These are phyloP conservation scores for Microbotryum silenes-acaulis DNA, from an alignment of 1,284 basidiomycete species.

Conservation along the genomic window DNA sequence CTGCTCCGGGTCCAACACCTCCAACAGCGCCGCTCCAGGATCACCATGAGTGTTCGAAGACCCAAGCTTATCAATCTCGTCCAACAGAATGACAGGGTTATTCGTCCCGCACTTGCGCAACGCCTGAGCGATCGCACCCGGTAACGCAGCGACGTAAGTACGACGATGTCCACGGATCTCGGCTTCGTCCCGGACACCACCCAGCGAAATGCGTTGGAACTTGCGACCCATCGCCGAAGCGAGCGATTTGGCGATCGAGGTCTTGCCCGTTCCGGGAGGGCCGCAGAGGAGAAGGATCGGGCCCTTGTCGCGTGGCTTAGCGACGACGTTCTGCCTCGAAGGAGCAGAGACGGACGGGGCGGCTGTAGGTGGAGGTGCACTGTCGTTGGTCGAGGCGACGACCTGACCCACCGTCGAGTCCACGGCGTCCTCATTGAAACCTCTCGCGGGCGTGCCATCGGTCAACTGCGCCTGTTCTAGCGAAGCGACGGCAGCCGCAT, in stretches of 20 bases:
- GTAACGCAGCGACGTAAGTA: slow-evolving; percentile 45
- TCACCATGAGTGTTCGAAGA: slow-evolving; percentile 42
- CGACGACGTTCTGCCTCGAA: background rate
- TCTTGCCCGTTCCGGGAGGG: slow-evolving; percentile 76
- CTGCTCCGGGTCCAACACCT: slow-evolving; percentile 44
- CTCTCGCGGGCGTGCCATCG: slow-evolving; percentile 4
- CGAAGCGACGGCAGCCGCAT: slow-evolving; percentile 4
- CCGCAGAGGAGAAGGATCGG: slow-evolving; percentile 76
- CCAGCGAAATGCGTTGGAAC: slow-evolving; percentile 39
- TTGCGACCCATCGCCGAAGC: slow-evolving; percentile 68
- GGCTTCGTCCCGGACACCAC: slow-evolving; percentile 45
- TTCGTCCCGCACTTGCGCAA: slow-evolving; percentile 41
- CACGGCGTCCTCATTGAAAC: background rate
- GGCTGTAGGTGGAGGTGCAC: background rate
- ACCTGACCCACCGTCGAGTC: slow-evolving; percentile 2
- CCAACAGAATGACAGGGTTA: slow-evolving; percentile 44
- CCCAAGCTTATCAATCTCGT: slow-evolving; percentile 45
- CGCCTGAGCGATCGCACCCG: slow-evolving; percentile 53
- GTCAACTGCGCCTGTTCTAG: background rate
- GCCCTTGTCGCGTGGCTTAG: slow-evolving; percentile 48
- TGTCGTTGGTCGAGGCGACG: slow-evolving; percentile 1
- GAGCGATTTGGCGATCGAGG: slow-evolving; percentile 54
- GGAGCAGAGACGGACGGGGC: background rate
- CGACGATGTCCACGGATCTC: slow-evolving; percentile 43
- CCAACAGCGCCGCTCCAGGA: slow-evolving; percentile 44